Conservation (phyloP, 2,329 filamentous ascomycete genomes). For the Paraphoma sp. region DNA sequence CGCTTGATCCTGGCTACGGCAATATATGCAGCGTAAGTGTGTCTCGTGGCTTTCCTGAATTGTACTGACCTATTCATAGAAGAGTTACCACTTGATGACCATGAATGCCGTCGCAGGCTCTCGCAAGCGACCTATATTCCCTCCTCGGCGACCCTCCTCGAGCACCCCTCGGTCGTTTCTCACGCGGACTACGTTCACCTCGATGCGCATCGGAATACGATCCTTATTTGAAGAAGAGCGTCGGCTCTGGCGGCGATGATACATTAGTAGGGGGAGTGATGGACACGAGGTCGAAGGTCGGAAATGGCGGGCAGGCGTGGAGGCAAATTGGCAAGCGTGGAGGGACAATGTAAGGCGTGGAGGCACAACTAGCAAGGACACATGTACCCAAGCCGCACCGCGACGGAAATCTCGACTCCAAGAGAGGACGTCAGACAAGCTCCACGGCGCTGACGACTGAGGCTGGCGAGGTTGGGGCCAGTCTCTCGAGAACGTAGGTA, state of each 20-base stretch:
- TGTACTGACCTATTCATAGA: background rate
- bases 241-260: too few species aligned
- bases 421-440: slow-evolving; percentile 5
- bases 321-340: too few species aligned
- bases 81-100: background rate
- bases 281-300: too few species aligned
- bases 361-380: background rate
- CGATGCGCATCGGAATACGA: too few species aligned
- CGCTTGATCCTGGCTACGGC: background rate
- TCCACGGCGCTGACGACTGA: slow-evolving; percentile 4
- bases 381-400: background rate
- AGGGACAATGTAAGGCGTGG: too few species aligned
- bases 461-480: slow-evolving; percentile 8
- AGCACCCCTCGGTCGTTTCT: too few species aligned
- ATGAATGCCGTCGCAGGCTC: background rate
- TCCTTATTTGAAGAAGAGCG: too few species aligned
- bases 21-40: background rate
- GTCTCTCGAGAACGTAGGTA: slow-evolving; percentile 3
- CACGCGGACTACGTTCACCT: too few species aligned
- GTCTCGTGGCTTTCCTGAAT: background rate
- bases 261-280: too few species aligned
- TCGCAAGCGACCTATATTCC: too few species aligned
- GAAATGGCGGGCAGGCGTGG: too few species aligned
- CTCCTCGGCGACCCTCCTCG: too few species aligned
- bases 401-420: background rate